Conservation (phyloP, 768 basidiomycete species). For the Daedaleopsis sinensis region DNA sequence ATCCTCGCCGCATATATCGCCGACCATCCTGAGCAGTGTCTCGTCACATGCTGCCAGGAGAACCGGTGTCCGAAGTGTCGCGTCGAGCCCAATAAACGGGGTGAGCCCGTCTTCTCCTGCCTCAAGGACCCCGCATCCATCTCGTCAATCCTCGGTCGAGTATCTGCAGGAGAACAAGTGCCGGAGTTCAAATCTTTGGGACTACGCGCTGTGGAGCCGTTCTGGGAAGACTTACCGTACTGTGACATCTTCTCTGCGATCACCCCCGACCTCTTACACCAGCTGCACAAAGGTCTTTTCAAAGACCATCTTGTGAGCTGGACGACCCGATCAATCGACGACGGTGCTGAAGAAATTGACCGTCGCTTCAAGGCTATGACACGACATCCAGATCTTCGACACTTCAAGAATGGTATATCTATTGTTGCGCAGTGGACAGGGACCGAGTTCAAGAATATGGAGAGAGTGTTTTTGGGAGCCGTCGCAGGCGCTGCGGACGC, state of each 20-base stretch:
- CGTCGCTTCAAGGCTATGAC: constrained; percentile 36
- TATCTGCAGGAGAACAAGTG: background rate
- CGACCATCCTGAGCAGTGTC: constrained; percentile 50
- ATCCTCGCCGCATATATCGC: constrained; percentile 43
- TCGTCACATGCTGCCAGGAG: constrained; percentile 32
- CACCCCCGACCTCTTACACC: constrained; percentile 46
- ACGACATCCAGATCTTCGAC: constrained; percentile 34
- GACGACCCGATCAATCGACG: constrained; percentile 24
- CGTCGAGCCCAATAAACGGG: constrained; percentile 29
- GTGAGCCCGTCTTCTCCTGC: constrained; percentile 10
- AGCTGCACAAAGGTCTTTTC: constrained; percentile 49
- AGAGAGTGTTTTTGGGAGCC: constrained; percentile 23
- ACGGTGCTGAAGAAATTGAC: constrained; percentile 39
- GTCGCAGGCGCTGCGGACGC: constrained; percentile 17
- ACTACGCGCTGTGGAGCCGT: constrained; percentile 33
- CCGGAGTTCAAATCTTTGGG: constrained; percentile 16
- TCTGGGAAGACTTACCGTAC: constrained; percentile 44
- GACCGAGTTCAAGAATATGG: constrained; percentile 38
- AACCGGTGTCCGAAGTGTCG: constrained; percentile 33
- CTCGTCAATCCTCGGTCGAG: background rate
- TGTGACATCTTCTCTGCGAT: constrained; percentile 40
- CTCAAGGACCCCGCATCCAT: constrained; percentile 11
- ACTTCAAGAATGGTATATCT: constrained; percentile 38
- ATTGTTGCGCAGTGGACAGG: constrained; percentile 46
- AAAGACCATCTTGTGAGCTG: constrained; percentile 46